Percentiles rank a stretch among this genome's conserved stretches.
These are phyloP conservation scores for Daldinia childiae DNA, from an alignment of 495 filamentous ascomycete genomes.

Conservation along the genomic window DNA sequence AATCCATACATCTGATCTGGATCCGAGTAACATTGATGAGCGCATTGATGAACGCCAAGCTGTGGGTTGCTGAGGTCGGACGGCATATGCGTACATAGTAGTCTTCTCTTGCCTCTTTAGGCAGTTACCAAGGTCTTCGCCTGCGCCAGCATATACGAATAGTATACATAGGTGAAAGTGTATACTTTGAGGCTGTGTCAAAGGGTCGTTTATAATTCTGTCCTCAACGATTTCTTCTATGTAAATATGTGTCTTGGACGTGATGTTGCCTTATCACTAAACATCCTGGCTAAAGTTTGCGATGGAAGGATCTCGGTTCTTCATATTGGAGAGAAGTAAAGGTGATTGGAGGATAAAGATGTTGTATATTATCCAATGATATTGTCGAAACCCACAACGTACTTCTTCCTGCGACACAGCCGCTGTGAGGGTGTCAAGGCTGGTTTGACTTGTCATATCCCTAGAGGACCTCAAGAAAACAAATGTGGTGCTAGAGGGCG, in stretches of 20 bases:
- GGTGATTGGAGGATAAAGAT: slow-evolving; percentile 2
- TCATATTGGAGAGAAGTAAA: not conserved
- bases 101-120: slow-evolving; percentile 40
- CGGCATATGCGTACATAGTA: slow-evolving; percentile 8
- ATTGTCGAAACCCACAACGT: not conserved
- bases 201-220: slow-evolving; percentile 28
- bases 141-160: slow-evolving; percentile 33
- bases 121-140: slow-evolving; percentile 36
- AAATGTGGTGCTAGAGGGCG: not conserved
- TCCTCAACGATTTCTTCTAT: slow-evolving; percentile 14
- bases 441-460: slow-evolving; percentile 24
- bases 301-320: slow-evolving; percentile 6
- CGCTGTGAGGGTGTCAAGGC: slow-evolving; percentile 8
- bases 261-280: slow-evolving; percentile 13
- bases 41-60: slow-evolving; percentile 37
- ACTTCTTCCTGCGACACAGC: slow-evolving; percentile 10
- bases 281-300: slow-evolving; percentile 22
- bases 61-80: slow-evolving; percentile 17
- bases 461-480: slow-evolving; percentile 6
- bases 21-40: slow-evolving; percentile 32
- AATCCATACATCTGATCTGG: slow-evolving; percentile 22
- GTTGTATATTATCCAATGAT: slow-evolving; percentile 5
- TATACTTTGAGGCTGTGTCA: slow-evolving; percentile 37
- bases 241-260: slow-evolving; percentile 10
- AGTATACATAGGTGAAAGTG: slow-evolving; percentile 11